phyloP scores from a whole-genome alignment of 2,329 filamentous ascomycete species.

The Claviceps citrina region DNA sequence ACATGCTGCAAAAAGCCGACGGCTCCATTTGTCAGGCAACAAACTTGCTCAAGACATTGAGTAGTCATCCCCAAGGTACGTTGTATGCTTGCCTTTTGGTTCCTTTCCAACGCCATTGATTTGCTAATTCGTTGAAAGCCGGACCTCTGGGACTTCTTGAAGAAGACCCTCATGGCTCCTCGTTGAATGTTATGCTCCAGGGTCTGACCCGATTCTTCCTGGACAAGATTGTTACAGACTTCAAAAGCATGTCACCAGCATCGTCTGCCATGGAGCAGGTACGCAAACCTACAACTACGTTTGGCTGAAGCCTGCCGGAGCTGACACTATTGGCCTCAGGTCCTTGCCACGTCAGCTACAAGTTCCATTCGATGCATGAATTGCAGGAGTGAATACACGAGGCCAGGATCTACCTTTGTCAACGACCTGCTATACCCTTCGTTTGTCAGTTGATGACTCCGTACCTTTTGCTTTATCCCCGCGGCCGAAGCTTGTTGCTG shows the following conservation, averaged over 20 bases:
- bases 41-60: constrained; percentile 82
- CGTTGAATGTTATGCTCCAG: constrained; percentile 71
- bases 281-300: not conserved
- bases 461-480: not conserved
- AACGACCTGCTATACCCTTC: constrained; percentile 74
- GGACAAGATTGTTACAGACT: constrained; percentile 65
- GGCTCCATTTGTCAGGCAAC: constrained; percentile 92
- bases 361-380: constrained; percentile 69
- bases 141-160: constrained; percentile 68
- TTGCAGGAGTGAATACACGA: constrained; percentile 73
- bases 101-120: not conserved
- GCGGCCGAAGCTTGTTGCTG: not conserved
- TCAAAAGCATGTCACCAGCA: constrained; percentile 47
- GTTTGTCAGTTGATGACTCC: constrained; percentile 14
- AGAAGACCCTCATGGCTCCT: constrained; percentile 58
- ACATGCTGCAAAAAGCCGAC: constrained; percentile 93
- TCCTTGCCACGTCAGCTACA: constrained; percentile 54
- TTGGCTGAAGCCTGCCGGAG: not conserved
- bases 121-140: constrained; percentile 26
- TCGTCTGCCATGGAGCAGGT: constrained; percentile 57
- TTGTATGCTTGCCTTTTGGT: not conserved
- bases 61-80: constrained; percentile 60
- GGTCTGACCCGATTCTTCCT: constrained; percentile 73
- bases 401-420: constrained; percentile 63
- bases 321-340: constrained; percentile 12